A percentile compares a stretch with the other conserved stretches of the same genome.
These are phyloP conservation scores for Colletotrichum simmondsii DNA, from an alignment of 2,329 filamentous ascomycete species.

Conservation along the genomic window DNA sequence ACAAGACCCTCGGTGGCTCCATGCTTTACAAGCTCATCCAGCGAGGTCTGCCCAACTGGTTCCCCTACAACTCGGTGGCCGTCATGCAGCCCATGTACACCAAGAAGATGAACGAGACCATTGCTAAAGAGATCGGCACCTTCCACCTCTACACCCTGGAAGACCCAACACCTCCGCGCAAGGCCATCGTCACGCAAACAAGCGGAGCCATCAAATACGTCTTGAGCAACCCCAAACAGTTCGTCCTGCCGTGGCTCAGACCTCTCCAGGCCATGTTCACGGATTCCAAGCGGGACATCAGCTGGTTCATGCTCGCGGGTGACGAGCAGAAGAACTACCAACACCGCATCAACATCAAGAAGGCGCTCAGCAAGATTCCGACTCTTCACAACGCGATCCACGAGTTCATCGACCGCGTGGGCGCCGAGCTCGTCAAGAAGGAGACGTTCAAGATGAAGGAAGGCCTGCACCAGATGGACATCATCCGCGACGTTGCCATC, in stretches of 20 bases:
- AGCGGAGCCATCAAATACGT: slow-evolving; percentile 44
- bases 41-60: slow-evolving; percentile 52
- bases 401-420: slow-evolving; percentile 46
- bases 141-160: slow-evolving; percentile 44
- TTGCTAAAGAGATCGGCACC: slow-evolving; percentile 51
- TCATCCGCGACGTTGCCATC: slow-evolving; percentile 66
- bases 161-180: slow-evolving; percentile 48
- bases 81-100: slow-evolving; percentile 60
- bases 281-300: slow-evolving; percentile 46
- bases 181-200: slow-evolving; percentile 40
- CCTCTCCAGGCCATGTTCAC: slow-evolving; percentile 43
- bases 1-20: slow-evolving; percentile 52
- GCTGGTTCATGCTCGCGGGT: slow-evolving; percentile 52
- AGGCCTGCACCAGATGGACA: slow-evolving; percentile 52
- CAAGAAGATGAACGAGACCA: slow-evolving; percentile 50
- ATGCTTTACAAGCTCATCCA: slow-evolving; percentile 59
- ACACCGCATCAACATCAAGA: slow-evolving; percentile 43
- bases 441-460: slow-evolving; percentile 49
- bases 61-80: slow-evolving; percentile 52
- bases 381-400: slow-evolving; percentile 44
- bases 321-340: slow-evolving; percentile 42
- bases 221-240: slow-evolving; percentile 45
- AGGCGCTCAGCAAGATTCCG: slow-evolving; percentile 47
- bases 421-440: slow-evolving; percentile 52
- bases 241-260: slow-evolving; percentile 46